Evolutionary conservation across 2,329 filamentous ascomycete genomes (phyloP), one percentile per base, ranked within the genome.

Genomic region (Calonectria hongkongensis): DNA sequence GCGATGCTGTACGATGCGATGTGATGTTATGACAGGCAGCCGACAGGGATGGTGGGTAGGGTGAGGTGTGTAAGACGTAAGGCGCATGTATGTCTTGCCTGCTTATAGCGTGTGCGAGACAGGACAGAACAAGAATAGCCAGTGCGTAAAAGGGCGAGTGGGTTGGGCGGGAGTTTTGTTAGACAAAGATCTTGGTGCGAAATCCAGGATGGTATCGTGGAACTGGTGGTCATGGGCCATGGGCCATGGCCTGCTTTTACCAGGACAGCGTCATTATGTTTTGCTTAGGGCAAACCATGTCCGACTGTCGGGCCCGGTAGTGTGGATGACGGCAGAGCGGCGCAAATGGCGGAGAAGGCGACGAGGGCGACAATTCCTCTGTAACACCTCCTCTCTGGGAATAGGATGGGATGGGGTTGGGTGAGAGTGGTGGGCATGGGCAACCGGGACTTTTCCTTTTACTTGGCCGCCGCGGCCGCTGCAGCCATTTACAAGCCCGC

Each of bases 1-100:
- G 70, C 47, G 74, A 73, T 71, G 64, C 60, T 63, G 66, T 64
- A 74, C 68, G 48, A 73, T 73, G 63, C 63, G 71, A 78, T 79
- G 71, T 68, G 73, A 79, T 74, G 71, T 63, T 51, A 76, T 70
- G 68, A 67, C 76, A 73, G 58, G 67, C 58, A 63, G 58, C 27
- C 25, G 58, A 47, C 58, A 63, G 41, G 58, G 58, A 63, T 63
- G 54, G 33, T 60, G 58, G 41, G 58, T 63, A 47, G 58, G 39
- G 58, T 47, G 39, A 63, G 58, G 58, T 47, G 28, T 63, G 66
- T 41, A 63, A 48, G 47, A 63, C 48, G 47, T 50, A 68, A 60
- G 56, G 66, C 66, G 66, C 50, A 68, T 50, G 54, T 62, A 68
- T 62, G 66, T 68, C 66, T 68, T 62, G 54, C 27, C 45, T 50